Conservation (phyloP, 768 basidiomycete genomes). For the Botryobasidium botryosum region DNA sequence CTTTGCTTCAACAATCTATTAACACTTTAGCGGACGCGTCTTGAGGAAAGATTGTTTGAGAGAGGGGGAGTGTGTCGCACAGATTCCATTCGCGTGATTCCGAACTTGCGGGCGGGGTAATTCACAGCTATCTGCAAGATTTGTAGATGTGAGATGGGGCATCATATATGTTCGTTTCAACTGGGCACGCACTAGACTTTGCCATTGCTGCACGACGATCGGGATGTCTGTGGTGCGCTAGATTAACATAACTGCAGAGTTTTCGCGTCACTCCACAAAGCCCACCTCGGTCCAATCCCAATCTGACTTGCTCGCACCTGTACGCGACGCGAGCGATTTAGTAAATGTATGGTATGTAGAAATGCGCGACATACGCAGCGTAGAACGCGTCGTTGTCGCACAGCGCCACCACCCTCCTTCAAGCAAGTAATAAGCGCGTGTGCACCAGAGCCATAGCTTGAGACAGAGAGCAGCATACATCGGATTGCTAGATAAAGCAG, state of each 20-base stretch:
- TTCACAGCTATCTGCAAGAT: constrained; percentile 64
- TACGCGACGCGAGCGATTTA: too few species aligned
- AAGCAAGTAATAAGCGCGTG: too few species aligned
- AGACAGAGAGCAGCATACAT: too few species aligned
- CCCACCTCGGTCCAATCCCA: constrained; percentile 35
- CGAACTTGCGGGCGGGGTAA: constrained; percentile 83
- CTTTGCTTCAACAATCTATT: constrained; percentile 46
- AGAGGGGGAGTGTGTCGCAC: too few species aligned
- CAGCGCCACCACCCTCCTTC: constrained; percentile 41
- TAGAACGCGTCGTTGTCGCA: constrained; percentile 87
- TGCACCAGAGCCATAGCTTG: too few species aligned
- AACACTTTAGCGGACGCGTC: background rate
- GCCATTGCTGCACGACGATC: constrained; percentile 79
- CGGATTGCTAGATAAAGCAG: too few species aligned
- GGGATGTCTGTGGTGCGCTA: constrained; percentile 30
- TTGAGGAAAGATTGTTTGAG: too few species aligned
- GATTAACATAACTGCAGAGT: constrained; percentile 14
- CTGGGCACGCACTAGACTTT: constrained; percentile 27
- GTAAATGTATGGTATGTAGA: too few species aligned
- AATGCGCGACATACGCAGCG: constrained; percentile 61
- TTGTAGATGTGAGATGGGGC: background rate
- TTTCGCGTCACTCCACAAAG: constrained; percentile 12
- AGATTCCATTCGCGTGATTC: constrained; percentile 84
- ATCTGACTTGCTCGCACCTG: constrained; percentile 73
- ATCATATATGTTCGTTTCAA: too few species aligned